Conservation (phyloP, 768 basidiomycete genomes). For the Suillus sp. region DNA sequence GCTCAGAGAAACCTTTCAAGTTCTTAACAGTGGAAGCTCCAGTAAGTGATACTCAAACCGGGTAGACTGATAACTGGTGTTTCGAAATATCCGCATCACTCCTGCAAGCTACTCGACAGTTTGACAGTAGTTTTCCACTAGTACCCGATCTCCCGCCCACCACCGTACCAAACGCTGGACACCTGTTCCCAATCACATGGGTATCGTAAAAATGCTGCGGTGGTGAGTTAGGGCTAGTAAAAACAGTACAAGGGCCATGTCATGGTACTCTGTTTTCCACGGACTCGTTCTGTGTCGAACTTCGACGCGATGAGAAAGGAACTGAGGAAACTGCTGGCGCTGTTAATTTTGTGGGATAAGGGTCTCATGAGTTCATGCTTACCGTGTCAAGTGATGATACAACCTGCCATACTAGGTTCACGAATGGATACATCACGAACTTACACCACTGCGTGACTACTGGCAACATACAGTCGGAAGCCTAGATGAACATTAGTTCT, state of each 20-base stretch:
- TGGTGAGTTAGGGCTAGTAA: no score
- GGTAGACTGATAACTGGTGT: no score
- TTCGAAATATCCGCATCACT: no score
- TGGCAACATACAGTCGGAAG: background rate
- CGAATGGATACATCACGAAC: background rate
- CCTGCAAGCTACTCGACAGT: no score
- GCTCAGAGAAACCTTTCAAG: no score
- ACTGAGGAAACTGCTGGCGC: background rate
- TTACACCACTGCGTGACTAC: background rate
- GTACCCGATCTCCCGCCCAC: constrained; percentile 35
- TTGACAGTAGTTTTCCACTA: constrained; percentile 24
- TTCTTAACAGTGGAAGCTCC: no score
- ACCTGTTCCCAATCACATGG: no score
- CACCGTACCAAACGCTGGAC: background rate
- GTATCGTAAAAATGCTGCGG: no score
- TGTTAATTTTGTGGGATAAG: background rate
- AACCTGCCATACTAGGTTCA: no score
- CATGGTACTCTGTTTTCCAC: constrained; percentile 36
- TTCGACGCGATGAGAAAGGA: constrained; percentile 33
- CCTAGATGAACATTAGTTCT: background rate
- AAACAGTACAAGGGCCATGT: constrained; percentile 41
- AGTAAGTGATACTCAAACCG: no score
- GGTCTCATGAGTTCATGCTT: no score
- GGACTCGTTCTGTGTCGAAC: constrained; percentile 38
- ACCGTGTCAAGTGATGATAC: no score